These are phyloP conservation scores for Vitrella brassicaformis DNA, from an alignment of 73 alveolate genomes.

Conservation along the genomic window DNA sequence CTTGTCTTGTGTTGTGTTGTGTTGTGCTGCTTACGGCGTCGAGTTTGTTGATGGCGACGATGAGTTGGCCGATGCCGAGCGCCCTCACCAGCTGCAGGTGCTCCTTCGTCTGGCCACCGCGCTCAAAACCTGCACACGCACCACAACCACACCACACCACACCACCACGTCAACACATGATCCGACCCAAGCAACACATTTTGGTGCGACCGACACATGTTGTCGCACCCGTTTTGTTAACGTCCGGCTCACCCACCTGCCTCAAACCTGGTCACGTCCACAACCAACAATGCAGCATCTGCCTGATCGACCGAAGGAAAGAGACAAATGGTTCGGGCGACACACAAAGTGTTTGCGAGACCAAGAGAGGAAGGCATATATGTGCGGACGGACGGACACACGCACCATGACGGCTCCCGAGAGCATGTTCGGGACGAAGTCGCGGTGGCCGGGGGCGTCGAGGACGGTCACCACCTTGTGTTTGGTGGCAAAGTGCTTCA, in stretches of 20 bases:
- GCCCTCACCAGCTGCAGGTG: constrained; percentile 82
- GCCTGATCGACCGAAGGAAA: constrained; percentile 27
- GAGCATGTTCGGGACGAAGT: constrained; percentile 93
- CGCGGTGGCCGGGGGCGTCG: constrained; percentile 98
- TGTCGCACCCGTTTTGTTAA: neutral
- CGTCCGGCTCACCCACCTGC: constrained; percentile 64
- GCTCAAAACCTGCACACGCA: constrained; percentile 10
- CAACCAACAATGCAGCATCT: constrained; percentile 78
- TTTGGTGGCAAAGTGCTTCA: constrained; percentile 54
- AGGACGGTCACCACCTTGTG: constrained; percentile 59
- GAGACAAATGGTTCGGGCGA: neutral
- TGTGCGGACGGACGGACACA: neutral
- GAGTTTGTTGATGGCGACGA: constrained; percentile 86
- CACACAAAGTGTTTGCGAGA: neutral
- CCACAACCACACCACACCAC: neutral
- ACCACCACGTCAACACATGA: neutral
- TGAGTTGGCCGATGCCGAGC: constrained; percentile 68
- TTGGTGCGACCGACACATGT: neutral
- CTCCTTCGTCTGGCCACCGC: constrained; percentile 82
- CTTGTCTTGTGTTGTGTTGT: neutral
- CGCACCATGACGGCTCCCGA: constrained; percentile 75
- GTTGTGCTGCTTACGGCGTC: constrained; percentile 59
- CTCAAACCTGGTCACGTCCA: constrained; percentile 67
- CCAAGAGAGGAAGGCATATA: neutral
- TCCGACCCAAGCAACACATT: neutral